These are phyloP conservation scores for Neonectria magnoliae DNA, from an alignment of 2,329 filamentous ascomycete genomes.

Conservation along the genomic window DNA sequence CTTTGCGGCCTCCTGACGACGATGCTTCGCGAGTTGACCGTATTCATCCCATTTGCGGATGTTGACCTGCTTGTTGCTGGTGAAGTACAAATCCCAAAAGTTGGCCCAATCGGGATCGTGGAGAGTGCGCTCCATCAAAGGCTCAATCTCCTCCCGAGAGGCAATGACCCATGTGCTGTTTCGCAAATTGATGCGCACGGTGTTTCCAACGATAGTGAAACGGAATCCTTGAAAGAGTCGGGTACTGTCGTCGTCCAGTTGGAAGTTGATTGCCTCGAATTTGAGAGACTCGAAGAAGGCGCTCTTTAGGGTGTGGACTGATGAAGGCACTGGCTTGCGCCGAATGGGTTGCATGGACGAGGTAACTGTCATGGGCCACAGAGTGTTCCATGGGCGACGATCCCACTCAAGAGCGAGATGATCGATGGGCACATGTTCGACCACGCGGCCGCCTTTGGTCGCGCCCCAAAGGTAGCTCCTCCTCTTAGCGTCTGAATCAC, in stretches of 20 bases:
- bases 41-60: slow-evolving; percentile 41
- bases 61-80: slow-evolving; percentile 29
- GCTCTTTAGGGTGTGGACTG: no score
- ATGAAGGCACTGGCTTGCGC: neutral
- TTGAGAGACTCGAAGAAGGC: neutral
- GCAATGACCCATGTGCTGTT: neutral
- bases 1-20: slow-evolving; percentile 24
- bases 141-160: neutral
- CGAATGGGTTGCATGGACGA: no score
- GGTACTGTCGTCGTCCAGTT: neutral
- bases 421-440: neutral
- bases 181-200: neutral
- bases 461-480: neutral
- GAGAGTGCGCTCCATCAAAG: neutral
- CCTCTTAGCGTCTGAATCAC: neutral
- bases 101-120: slow-evolving; percentile 32
- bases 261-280: neutral
- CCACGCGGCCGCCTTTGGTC: no score
- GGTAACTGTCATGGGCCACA: neutral
- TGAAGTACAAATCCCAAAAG: slow-evolving; percentile 40
- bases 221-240: neutral
- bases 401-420: slow-evolving; percentile 16
- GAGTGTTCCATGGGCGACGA: neutral
- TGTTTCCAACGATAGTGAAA: neutral
- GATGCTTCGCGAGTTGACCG: slow-evolving; percentile 35